Evolutionary conservation across 2,329 filamentous ascomycete genomes (phyloP), one percentile per base, ranked within the genome.

Genomic region (Sphaerulina vaccinii): DNA sequence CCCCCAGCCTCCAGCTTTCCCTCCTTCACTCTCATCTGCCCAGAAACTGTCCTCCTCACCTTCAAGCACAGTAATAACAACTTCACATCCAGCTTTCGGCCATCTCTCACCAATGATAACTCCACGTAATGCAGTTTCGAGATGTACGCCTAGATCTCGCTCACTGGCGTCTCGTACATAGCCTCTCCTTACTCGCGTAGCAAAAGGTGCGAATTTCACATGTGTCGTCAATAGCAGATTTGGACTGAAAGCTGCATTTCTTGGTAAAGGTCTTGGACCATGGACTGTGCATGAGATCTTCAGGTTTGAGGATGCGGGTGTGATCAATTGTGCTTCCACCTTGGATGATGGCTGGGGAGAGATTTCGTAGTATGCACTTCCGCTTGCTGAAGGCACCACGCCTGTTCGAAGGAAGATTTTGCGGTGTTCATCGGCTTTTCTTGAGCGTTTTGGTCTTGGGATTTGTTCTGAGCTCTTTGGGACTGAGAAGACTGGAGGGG

Each of bases 61-160:
- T 73, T 99, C 93, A 15, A 99, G 77, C 42, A 99, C 84, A 0
- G 90, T 96, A 42, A 99, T 84, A 15, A 96, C 86, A 35, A 99
- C 85, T 68, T 99, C 93, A n/a, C 96, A 85, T 38, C 90, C 91
- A 69, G 90, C 96, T 77, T 99, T 99, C n/a, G 93, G 93, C 89
- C 92, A 99, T 52, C 92, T 80, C 68, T 96, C 91, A 11, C 90
- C 90, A 65, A 97, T 92, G 44, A 97, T 84, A 6, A 90, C 88
- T 1, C 92, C 92, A 27, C 90, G 82, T 44, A 99, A 77, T 21
- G 93, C 91, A 13, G 90, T 92, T 71, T 97, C 91, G 2, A 99
- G 76, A 68, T 97, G 92, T 9, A 91, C 87, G 10, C 89, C 89
- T 1, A 99, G 79, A 67, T 99, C 93, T 44, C 91, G 82, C 73